Base-by-base conservation (phyloP, 805 yeast genomes). In the Torulaspora microellipsoides region DNA sequence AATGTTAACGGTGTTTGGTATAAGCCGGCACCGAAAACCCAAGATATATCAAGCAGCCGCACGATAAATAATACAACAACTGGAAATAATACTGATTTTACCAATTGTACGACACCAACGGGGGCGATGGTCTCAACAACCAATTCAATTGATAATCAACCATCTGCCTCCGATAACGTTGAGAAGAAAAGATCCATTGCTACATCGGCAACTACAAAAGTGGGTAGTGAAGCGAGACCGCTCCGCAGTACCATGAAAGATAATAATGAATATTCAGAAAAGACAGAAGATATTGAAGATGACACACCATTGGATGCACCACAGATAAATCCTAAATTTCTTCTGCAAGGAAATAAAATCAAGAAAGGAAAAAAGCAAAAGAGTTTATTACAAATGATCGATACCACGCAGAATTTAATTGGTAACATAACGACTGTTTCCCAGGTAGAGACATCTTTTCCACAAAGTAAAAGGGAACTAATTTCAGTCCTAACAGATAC, bases 281-380 rank as follows among this genome's bases (percentile, higher is more conserved):
- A 31, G 17, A 27, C 27, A 15, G 34, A 43, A 8, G 44, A 43
- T 15, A 25, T 38, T 14, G 40, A 45, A n/a, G 58, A 59, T 29
- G 58, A 55, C 27, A 59, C 62, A 10, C 56, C 62, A 7, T 32
- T 58, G 15, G 58, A 58, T 28, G 49, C 56, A n/a, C 64, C 64
- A 15, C 52, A 48, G 27, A 41, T 58, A 27, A 55, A 55, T 41
- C 51, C 47, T 14, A 42, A 43, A 20, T 51, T 40, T 17, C 27
- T 46, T 11, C 23, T 49, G 42, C 47, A 33, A 17, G 31, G 36
- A 14, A 34, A 27, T 27, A 25, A 34, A 13, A 28, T 28, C 25
- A 13, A 12, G 13, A 34, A 30, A 17, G 25, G 25, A 20, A 34
- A 40, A 3, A 31, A n/a, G 8, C 13, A 20, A 17, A 40, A 34